Percentiles rank a stretch among this genome's conserved stretches.
phyloP scores from a whole-genome alignment of 257 asterid species.

The Haberlea rhodopensis region DNA sequence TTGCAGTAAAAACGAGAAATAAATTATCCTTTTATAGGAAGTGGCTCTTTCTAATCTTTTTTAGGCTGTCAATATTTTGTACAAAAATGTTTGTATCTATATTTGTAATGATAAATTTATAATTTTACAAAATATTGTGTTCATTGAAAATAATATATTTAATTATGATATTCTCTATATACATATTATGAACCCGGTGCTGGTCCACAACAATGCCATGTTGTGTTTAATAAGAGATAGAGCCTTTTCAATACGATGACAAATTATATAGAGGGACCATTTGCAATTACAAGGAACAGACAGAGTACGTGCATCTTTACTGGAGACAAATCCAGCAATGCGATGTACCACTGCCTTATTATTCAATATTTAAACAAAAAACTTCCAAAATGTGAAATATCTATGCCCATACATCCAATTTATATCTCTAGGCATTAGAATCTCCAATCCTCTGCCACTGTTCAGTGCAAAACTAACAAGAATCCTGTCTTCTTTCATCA shows the following conservation, averaged over 20 bases:
- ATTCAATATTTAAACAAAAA: constrained; percentile 4
- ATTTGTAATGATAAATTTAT: background rate
- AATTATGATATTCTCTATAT: too few relatives aligned
- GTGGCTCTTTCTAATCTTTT: background rate
- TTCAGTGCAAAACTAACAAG: constrained; percentile 26
- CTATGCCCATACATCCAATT: constrained; percentile 30
- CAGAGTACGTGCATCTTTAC: constrained; percentile 8
- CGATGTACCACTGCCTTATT: background rate
- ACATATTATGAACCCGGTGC: too few relatives aligned
- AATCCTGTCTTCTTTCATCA: constrained; percentile 25
- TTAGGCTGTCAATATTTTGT: background rate
- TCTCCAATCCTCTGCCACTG: constrained; percentile 28
- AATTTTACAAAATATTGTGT: too few relatives aligned
- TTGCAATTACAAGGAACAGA: background rate
- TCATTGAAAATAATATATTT: too few relatives aligned
- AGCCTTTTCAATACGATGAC: constrained; percentile 10
- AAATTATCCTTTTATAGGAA: background rate
- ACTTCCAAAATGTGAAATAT: constrained; percentile 20
- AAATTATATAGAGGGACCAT: constrained; percentile 38
- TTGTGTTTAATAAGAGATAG: constrained; percentile 18
- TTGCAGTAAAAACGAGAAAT: background rate
- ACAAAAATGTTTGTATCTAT: too few relatives aligned
- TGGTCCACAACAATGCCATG: constrained; percentile 18
- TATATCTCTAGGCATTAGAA: constrained; percentile 34
- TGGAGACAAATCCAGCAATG: background rate